phyloP scores from a whole-genome alignment of 371 early-diverging fungal species.

The Mucor circinelloides region DNA sequence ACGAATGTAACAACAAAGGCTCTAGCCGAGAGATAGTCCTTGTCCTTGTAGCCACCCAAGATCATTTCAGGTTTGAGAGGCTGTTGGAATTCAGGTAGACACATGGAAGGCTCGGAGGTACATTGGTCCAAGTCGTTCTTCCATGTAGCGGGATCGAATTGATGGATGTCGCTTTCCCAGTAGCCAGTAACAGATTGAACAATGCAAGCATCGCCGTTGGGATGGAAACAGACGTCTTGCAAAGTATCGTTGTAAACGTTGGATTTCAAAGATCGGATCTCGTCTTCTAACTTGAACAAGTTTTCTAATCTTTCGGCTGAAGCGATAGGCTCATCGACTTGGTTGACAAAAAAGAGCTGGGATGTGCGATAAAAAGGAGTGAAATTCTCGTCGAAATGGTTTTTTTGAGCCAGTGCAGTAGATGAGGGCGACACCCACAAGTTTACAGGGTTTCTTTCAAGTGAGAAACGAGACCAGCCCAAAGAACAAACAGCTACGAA shows the following conservation, averaged over 20 bases:
- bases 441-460: conserved; percentile 69
- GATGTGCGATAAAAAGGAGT: conserved; percentile 77
- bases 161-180: conserved; percentile 62
- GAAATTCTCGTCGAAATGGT: conserved; percentile 71
- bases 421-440: conserved; percentile 77
- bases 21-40: conserved; percentile 46
- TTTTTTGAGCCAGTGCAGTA: conserved; percentile 62
- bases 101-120: conserved; percentile 55
- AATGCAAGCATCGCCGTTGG: conserved; percentile 68
- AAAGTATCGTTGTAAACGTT: conserved; percentile 35
- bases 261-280: conserved; percentile 52
- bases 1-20: conserved; percentile 74
- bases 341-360: conserved; percentile 67
- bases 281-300: conserved; percentile 59
- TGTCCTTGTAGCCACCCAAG: conserved; percentile 63
- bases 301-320: conserved; percentile 47
- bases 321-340: conserved; percentile 47
- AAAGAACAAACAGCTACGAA: conserved; percentile 54
- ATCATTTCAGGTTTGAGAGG: conserved; percentile 74
- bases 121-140: conserved; percentile 50
- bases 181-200: conserved; percentile 77
- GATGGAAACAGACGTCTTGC: conserved; percentile 72
- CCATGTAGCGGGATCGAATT: conserved; percentile 56
- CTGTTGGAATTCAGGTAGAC: conserved; percentile 68
- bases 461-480: conserved; percentile 60